These are phyloP conservation scores for Yarrowia sp. DNA, from an alignment of 805 yeast genomes.

Conservation along the genomic window DNA sequence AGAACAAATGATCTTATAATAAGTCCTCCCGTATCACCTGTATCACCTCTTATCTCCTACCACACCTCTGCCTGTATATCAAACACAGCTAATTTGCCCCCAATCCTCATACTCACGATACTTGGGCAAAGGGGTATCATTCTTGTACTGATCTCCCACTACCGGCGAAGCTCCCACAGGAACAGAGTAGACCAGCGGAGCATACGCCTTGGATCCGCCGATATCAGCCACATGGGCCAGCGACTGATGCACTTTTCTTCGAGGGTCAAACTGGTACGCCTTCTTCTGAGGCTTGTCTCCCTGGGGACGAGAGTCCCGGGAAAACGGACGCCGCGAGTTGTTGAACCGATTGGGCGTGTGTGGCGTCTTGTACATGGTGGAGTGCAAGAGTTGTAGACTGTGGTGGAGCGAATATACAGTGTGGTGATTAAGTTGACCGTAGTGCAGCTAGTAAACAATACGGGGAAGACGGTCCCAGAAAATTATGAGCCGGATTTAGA, in stretches of 20 bases:
- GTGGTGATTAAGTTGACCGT: background rate
- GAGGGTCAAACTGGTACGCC: conserved; percentile 26
- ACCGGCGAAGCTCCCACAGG: conserved; percentile 31
- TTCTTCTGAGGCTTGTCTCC: conserved; percentile 11
- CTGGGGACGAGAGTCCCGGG: background rate
- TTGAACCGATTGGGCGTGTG: conserved; percentile 22
- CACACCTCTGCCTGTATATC: background rate
- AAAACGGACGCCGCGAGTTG: conserved; percentile 7
- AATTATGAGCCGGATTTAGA: background rate
- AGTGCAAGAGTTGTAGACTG: background rate
- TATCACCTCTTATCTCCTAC: no score
- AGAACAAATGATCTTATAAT: no score
- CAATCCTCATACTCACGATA: conserved; percentile 29
- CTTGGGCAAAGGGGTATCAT: conserved; percentile 34
- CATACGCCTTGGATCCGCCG: conserved; percentile 34
- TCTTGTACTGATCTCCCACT: conserved; percentile 34
- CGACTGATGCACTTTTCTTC: conserved; percentile 12
- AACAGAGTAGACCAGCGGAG: conserved; percentile 35
- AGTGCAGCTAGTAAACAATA: background rate
- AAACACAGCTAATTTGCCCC: background rate
- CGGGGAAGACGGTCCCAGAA: background rate
- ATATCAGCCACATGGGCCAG: conserved; percentile 31
- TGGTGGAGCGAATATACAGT: no score
- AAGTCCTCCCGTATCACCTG: no score
- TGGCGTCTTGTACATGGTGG: conserved; percentile 17